phyloP scores from a whole-genome alignment of 2,329 filamentous ascomycete genomes.

The Botrytis paeoniae region DNA sequence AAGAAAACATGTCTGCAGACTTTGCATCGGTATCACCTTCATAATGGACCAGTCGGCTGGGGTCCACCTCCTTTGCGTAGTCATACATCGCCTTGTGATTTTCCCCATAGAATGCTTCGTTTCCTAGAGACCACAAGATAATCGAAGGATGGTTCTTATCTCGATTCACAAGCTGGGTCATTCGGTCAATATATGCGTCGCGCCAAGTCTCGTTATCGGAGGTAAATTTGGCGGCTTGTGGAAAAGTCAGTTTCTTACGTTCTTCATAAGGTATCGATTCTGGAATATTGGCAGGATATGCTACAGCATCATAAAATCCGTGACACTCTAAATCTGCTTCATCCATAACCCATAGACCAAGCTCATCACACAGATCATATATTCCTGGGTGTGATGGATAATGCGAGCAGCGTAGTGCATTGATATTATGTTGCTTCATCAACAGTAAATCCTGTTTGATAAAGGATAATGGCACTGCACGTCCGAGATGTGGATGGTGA shows the following conservation, averaged over 20 bases:
- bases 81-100: constrained; percentile 68
- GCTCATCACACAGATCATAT: constrained; percentile 60
- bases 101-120: constrained; percentile 68
- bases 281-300: constrained; percentile 50
- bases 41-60: constrained; percentile 54
- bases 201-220: constrained; percentile 60
- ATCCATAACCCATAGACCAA: constrained; percentile 62
- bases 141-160: constrained; percentile 71
- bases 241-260: constrained; percentile 55
- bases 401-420: constrained; percentile 66
- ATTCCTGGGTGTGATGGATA: constrained; percentile 62
- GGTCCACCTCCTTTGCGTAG: constrained; percentile 49
- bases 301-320: constrained; percentile 44
- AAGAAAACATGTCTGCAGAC: constrained; percentile 53
- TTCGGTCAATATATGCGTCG: constrained; percentile 65
- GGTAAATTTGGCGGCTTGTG: constrained; percentile 54
- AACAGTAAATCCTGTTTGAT: constrained; percentile 59
- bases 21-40: constrained; percentile 52
- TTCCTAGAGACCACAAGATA: constrained; percentile 71
- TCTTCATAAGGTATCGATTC: constrained; percentile 58
- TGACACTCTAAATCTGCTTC: constrained; percentile 54
- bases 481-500: constrained; percentile 41
- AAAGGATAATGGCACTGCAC: constrained; percentile 51
- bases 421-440: constrained; percentile 71
- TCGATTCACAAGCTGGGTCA: constrained; percentile 59